Percentiles rank a stretch among this genome's conserved stretches.
Conservation (phyloP, 2,329 filamentous ascomycete species). For the Neonectria hederae region DNA sequence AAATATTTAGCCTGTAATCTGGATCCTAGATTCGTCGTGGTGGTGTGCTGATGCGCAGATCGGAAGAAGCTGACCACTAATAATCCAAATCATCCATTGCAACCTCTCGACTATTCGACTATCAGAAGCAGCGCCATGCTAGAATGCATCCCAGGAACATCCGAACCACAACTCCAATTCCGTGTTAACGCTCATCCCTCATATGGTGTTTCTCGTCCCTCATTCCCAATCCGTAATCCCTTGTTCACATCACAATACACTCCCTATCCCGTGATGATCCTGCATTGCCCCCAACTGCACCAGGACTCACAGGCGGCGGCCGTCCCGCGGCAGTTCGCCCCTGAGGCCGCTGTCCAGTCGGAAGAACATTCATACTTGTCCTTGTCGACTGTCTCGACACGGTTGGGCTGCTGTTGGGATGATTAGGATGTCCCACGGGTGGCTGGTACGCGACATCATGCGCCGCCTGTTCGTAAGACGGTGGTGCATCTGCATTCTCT, state of each 20-base stretch:
- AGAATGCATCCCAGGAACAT: conserved; percentile 6
- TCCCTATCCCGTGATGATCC: conserved; percentile 45
- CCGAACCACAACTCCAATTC: background rate
- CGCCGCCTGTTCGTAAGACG: conserved; percentile 67
- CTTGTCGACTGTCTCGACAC: conserved; percentile 37
- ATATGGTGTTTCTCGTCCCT: background rate
- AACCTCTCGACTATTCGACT: conserved; percentile 1
- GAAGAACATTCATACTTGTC: conserved; percentile 22
- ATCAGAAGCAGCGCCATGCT: conserved; percentile 9
- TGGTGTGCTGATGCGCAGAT: background rate
- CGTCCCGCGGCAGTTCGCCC: conserved; percentile 36
- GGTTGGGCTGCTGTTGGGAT: conserved; percentile 51
- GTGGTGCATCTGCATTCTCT: conserved; percentile 65
- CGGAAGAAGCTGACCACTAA: background rate
- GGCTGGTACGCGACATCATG: conserved; percentile 62
- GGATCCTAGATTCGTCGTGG: background rate
- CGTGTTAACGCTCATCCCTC: background rate
- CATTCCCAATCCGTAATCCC: background rate
- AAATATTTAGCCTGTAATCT: background rate
- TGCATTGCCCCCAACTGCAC: conserved; percentile 31
- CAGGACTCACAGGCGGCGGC: conserved; percentile 36
- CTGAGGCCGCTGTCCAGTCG: conserved; percentile 31
- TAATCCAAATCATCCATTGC: background rate
- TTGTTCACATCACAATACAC: conserved; percentile 59
- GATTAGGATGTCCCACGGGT: conserved; percentile 60